phyloP scores from a whole-genome alignment of 208 protist species.

The Wallacemonas sp. region DNA sequence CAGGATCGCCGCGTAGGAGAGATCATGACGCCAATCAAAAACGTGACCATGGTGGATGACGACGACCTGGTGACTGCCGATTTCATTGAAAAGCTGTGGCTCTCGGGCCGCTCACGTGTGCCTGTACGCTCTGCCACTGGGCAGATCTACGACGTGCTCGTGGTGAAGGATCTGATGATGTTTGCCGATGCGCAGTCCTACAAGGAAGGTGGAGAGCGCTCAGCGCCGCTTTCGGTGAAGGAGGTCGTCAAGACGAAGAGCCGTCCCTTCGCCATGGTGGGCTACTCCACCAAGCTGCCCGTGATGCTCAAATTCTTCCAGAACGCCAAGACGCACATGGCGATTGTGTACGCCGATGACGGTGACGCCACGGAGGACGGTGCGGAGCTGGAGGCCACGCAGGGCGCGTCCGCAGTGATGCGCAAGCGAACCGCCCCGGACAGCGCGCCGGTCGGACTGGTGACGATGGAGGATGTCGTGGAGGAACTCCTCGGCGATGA shows the following conservation, averaged over 20 bases:
- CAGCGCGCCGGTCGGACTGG: slow-evolving; percentile 52
- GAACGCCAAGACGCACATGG: slow-evolving; percentile 82
- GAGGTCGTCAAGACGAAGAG: slow-evolving; percentile 73
- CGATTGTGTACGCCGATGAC: slow-evolving; percentile 66
- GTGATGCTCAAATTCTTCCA: slow-evolving; percentile 84
- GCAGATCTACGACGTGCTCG: slow-evolving; percentile 60
- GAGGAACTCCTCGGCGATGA: slow-evolving; percentile 83
- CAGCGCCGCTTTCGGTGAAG: slow-evolving; percentile 49
- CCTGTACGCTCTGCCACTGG: slow-evolving; percentile 53
- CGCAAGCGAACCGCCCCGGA: slow-evolving; percentile 20
- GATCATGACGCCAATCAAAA: slow-evolving; percentile 83
- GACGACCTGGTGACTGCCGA: slow-evolving; percentile 71
- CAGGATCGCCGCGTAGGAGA: slow-evolving; percentile 78
- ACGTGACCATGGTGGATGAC: slow-evolving; percentile 48
- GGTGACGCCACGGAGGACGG: slow-evolving; percentile 12
- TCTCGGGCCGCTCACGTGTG: slow-evolving; percentile 80
- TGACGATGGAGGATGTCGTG: slow-evolving; percentile 89
- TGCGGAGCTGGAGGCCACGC: slow-evolving; percentile 3
- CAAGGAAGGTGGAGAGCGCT: slow-evolving; percentile 2
- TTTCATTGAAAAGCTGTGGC: slow-evolving; percentile 79
- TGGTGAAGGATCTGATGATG: slow-evolving; percentile 81
- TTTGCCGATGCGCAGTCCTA: slow-evolving; percentile 20
- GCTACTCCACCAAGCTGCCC: slow-evolving; percentile 54
- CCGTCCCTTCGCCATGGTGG: slow-evolving; percentile 62
- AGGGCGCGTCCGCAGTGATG: slow-evolving; percentile 13